Conservation (phyloP, 2,329 filamentous ascomycete species). For the Aspergillus sp. region DNA sequence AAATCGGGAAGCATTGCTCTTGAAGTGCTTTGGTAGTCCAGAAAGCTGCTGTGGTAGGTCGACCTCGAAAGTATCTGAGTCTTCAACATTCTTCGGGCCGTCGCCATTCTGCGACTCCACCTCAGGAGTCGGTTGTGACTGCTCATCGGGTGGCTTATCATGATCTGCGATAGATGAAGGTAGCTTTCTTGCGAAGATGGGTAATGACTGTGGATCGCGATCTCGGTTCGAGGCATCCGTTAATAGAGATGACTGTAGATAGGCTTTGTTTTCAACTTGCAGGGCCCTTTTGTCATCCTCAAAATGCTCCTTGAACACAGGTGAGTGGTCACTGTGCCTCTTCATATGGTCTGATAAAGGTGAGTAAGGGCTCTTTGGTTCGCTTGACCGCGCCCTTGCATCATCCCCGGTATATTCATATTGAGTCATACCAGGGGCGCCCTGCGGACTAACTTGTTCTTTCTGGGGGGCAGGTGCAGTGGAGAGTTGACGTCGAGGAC, state of each 20-base stretch:
- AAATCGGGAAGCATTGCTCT: conserved; percentile 62
- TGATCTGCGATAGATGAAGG: conserved; percentile 35
- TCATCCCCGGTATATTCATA: conserved; percentile 1
- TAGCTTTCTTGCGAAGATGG: conserved; percentile 46
- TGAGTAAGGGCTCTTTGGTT: conserved; percentile 6
- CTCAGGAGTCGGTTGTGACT: conserved; percentile 7
- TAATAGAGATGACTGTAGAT: conserved; percentile 42
- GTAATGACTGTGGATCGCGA: conserved; percentile 34
- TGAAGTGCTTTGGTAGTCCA: conserved; percentile 47
- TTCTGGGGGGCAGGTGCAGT: conserved; percentile 19
- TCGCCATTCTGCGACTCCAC: conserved; percentile 6
- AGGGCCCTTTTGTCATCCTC: conserved; percentile 48
- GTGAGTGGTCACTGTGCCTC: conserved; percentile 49
- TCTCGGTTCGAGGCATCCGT: conserved; percentile 29
- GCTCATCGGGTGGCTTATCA: conserved; percentile 13
- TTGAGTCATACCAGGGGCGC: conserved; percentile 18
- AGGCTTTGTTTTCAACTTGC: conserved; percentile 44
- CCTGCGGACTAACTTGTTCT: conserved; percentile 11
- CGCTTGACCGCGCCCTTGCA: conserved; percentile 13
- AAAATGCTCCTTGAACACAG: conserved; percentile 62
- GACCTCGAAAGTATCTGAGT: conserved; percentile 33
- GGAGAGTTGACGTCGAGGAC: conserved; percentile 45
- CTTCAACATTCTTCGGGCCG: conserved; percentile 16
- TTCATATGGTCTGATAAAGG: conserved; percentile 30
- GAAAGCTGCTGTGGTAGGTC: conserved; percentile 28